Evolutionary conservation across 495 filamentous ascomycete genomes (phyloP).

Genomic region (Aspergillus taichungensis): DNA sequence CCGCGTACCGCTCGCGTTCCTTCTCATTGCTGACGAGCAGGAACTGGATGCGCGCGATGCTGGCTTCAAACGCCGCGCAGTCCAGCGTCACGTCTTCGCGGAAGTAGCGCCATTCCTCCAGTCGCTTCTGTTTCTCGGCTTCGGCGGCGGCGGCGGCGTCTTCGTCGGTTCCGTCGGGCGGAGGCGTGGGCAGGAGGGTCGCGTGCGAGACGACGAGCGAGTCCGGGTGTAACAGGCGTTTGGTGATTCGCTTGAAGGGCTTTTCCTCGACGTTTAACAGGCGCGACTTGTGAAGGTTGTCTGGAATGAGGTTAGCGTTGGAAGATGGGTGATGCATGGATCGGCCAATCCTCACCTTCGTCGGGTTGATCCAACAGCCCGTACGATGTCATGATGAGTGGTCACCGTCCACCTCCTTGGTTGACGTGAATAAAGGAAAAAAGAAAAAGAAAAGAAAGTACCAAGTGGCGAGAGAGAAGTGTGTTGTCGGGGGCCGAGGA

Average conservation of each 20-base stretch:
- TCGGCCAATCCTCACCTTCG: slow-evolving; percentile 34
- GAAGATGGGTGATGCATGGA: slow-evolving; percentile 3
- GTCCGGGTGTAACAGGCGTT: slow-evolving; percentile 61
- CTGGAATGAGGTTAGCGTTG: slow-evolving; percentile 29
- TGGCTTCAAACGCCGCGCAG: slow-evolving; percentile 82
- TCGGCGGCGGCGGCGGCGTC: slow-evolving; percentile 28
- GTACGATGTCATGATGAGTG: slow-evolving; percentile 35
- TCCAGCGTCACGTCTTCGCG: slow-evolving; percentile 81
- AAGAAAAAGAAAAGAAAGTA: neutral
- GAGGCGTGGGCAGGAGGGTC: slow-evolving; percentile 57
- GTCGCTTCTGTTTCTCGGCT: slow-evolving; percentile 35
- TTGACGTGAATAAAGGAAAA: neutral
- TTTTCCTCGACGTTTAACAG: slow-evolving; percentile 89
- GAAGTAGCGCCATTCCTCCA: slow-evolving; percentile 50
- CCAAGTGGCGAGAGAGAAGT: neutral
- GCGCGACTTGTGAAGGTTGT: slow-evolving; percentile 82
- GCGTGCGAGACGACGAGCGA: slow-evolving; percentile 46
- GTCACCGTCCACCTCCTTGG: slow-evolving; percentile 1
- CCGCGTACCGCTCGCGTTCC: slow-evolving; percentile 79
- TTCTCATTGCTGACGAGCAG: slow-evolving; percentile 70
- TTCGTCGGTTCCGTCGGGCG: slow-evolving; percentile 51
- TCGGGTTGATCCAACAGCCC: slow-evolving; percentile 40
- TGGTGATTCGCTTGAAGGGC: slow-evolving; percentile 82
- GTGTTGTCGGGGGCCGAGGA: slow-evolving; percentile 9
- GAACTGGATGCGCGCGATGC: slow-evolving; percentile 81